These are phyloP conservation scores for Malus asiatica DNA, from an alignment of 306 rosid genomes.

Conservation along the genomic window DNA sequence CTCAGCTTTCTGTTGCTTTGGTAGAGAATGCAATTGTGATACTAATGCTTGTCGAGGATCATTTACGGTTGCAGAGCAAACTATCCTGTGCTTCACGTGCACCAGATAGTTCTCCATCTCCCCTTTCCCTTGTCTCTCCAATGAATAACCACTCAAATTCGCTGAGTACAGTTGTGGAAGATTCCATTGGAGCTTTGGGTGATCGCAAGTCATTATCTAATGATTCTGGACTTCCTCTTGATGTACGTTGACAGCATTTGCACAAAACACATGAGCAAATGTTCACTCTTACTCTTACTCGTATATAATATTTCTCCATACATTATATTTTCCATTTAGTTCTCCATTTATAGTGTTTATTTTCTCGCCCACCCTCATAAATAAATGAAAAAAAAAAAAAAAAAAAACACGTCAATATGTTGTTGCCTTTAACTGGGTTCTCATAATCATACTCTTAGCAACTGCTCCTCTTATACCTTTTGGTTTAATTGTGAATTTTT, in stretches of 20 bases:
- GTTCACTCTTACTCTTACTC: constrained; percentile 4
- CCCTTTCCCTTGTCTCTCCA: constrained; percentile 69
- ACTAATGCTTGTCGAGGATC: constrained; percentile 99
- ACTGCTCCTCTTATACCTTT: neutral
- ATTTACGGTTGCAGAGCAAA: constrained; percentile 85
- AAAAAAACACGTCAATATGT: neutral
- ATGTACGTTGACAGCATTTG: constrained; percentile 43
- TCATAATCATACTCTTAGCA: neutral
- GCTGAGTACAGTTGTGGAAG: constrained; percentile 24
- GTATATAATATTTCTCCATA: neutral
- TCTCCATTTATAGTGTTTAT: neutral
- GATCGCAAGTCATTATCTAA: constrained; percentile 42
- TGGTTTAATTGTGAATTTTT: neutral
- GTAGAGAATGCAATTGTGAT: constrained; percentile 96
- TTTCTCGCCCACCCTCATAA: neutral
- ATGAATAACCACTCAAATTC: constrained; percentile 35
- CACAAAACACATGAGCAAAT: constrained; percentile 2
- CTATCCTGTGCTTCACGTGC: constrained; percentile 44
- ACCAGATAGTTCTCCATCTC: constrained; percentile 65
- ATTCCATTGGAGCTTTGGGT: constrained; percentile 37
- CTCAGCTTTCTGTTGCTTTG: constrained; percentile 86
- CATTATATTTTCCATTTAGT: constrained; percentile 8
- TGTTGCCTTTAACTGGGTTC: neutral
- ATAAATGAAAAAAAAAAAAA: neutral
- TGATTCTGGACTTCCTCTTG: constrained; percentile 62